These are phyloP conservation scores for Aspergillus melleus DNA, from an alignment of 2,329 filamentous ascomycete species.

Conservation along the genomic window DNA sequence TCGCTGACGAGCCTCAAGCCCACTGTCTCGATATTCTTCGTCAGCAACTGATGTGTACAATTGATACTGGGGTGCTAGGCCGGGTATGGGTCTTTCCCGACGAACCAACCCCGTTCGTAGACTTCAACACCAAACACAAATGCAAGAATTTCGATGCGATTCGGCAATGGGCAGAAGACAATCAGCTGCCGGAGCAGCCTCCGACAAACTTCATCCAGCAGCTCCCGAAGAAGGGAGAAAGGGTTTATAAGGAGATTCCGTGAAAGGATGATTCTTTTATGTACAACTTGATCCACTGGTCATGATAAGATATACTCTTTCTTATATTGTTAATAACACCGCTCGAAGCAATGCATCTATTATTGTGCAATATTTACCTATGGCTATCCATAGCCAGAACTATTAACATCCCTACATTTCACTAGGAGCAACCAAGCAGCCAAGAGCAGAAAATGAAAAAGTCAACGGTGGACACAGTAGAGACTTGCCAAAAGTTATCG, in stretches of 20 bases:
- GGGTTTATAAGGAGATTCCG: conserved; percentile 2
- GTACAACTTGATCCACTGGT: no score
- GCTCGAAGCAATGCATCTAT: no score
- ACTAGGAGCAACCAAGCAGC: no score
- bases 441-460: no score
- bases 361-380: no score
- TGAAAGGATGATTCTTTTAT: no score
- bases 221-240: conserved; percentile 1
- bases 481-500: no score
- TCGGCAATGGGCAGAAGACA: conserved; percentile 6
- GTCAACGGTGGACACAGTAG: no score
- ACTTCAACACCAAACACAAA: conserved; percentile 60
- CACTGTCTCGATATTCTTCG: conserved; percentile 63
- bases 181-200: conserved; percentile 3
- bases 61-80: conserved; percentile 59
- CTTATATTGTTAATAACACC: no score
- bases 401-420: no score
- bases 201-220: conserved; percentile 2
- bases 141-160: conserved; percentile 43
- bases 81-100: conserved; percentile 57
- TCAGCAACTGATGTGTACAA: conserved; percentile 63
- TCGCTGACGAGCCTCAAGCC: conserved; percentile 29
- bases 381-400: no score
- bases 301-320: no score
- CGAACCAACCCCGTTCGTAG: conserved; percentile 53